Evolutionary conservation across 768 basidiomycete species (phyloP), one percentile per base, ranked within the genome.

Genomic region (Russula earlei): DNA sequence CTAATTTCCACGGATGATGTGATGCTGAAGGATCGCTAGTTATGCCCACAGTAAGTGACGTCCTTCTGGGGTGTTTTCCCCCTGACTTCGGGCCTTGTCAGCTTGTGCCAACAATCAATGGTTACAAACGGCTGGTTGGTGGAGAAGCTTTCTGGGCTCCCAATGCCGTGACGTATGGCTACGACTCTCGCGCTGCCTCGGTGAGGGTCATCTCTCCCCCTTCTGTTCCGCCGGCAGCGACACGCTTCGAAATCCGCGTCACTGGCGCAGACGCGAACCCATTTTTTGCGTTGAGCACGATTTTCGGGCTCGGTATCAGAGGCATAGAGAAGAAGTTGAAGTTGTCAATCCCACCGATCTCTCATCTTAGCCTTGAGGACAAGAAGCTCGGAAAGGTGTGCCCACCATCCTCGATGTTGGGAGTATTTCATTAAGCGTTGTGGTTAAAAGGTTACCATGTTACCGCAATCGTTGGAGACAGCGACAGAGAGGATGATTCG

Each of bases 201-300:
- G 80, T 98, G 47, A 84, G 96, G 42, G 87, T 99, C 61, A 84
- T 99, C 64, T 85, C 87, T 0, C 93, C 95, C 2, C 96, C 96
- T 1, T 84, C 87, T 5, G 86, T 84, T n/a, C 79, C 87, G 2
- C 77, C 79, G 9, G 68, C 81, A 4, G 91, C 88, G 2, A 97
- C 96, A 1, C 78, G 96, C 47, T 80, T 99, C 64, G 96, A 99
- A 73, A 73, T 99, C 14, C 85, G 96, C 52, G 82, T 98, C 17
- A 94, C 96, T 1, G 96, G 96, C 24, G 96, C 96, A 37, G 96
- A 99, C 66, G 91, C 97, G 81, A 93, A 94, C 70, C 89, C 92
- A 1, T 89, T 93, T 71, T 91, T 87, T 61, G 82, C 92, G 0
- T 72, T 98, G 42, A 84, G 87, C 47, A 85, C 95, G 3, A 86